Base-by-base conservation (phyloP, 768 basidiomycete species). In the Epithele typhae region DNA sequence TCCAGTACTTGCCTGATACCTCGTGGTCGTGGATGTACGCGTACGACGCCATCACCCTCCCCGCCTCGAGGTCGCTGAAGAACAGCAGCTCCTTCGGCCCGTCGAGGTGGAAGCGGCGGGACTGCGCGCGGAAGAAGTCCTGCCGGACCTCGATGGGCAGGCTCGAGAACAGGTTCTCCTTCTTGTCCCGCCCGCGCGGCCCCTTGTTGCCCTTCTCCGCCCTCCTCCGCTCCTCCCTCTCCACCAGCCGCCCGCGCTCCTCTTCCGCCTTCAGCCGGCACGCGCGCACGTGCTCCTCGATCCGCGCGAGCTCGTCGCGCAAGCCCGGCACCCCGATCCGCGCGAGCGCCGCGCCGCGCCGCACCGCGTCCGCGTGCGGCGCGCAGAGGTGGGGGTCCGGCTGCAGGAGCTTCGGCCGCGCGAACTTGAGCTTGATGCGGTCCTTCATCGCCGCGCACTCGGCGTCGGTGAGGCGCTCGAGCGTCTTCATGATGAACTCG, bases 31-130 rank as follows among this genome's bases (percentile, higher is more conserved):
- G 63, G 1, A 63, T 27, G 55, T 81, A 80, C 0, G 77, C 78
- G 44, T 69, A 78, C 19, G 77, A 78, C 8, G 78, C 79, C 51
- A 70, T 71, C 39, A 80, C 47, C 3, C 66, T 60, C 9, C 60
- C 57, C 2, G 72, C 21, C n/a, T 44, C 59, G 15, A 62, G 59
- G 27, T 67, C 62, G 34, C 60, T 57, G 45, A 69, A 59, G 34
- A 59, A 58, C 21, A 46, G 40, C 34, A 71, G 41, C 1, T 52
- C 53, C 7, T 48, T 40, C 0, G 75, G 76, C n/a, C n/a, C n/a
- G 5, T 41, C 51, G 9, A 62, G 54, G 8, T 57, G 48, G 49
- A 79, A 79, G n/a, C 60, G 53, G 39, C 59, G 58, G 1, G 79
- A 78, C 23, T 76, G 53, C 4, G 48, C 38, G 15, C 78, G 71